Evolutionary conservation across 2,329 filamentous ascomycete genomes (phyloP).

Genomic region (Ophiostoma perfectum): DNA sequence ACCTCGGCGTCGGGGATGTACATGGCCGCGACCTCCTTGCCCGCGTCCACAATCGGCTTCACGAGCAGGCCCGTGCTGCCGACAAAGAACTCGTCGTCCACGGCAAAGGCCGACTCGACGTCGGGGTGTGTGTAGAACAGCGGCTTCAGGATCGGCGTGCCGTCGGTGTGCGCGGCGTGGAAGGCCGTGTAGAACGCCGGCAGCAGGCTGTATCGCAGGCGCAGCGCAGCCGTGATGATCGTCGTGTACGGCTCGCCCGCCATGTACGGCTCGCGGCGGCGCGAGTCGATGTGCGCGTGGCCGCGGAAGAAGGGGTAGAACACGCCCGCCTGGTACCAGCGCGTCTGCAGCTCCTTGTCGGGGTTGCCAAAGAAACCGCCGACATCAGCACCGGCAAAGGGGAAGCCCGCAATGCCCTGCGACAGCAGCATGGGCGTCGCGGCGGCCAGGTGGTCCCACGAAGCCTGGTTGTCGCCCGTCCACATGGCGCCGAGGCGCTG

Average conservation of each 20-base stretch:
- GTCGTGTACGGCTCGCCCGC: conserved; percentile 75
- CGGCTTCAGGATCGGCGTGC: conserved; percentile 81
- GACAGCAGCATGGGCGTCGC: conserved; percentile 90
- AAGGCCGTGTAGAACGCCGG: conserved; percentile 97
- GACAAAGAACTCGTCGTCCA: conserved; percentile 92
- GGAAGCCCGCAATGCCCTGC: conserved; percentile 87
- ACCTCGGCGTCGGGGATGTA: conserved; percentile 84
- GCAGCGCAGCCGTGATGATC: conserved; percentile 82
- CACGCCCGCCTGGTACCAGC: conserved; percentile 94
- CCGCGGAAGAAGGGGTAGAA: conserved; percentile 99
- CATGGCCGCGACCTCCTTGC: conserved; percentile 65
- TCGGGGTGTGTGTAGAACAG: conserved; percentile 89
- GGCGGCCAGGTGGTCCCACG: conserved; percentile 84
- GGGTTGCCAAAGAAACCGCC: conserved; percentile 98
- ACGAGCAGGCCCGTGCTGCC: conserved; percentile 84
- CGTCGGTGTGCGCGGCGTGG: conserved; percentile 76
- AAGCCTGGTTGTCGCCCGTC: conserved; percentile 96
- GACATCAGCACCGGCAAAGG: conserved; percentile 91
- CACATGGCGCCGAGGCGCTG: conserved; percentile 94
- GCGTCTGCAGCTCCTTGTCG: conserved; percentile 79
- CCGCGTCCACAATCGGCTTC: conserved; percentile 81
- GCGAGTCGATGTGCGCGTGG: conserved; percentile 94
- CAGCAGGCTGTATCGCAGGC: conserved; percentile 81
- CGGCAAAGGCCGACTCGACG: conserved; percentile 77
- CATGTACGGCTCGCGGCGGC: conserved; percentile 88